Conservation (phyloP, 2,329 filamentous ascomycete genomes). For the Orbilia javanica region DNA sequence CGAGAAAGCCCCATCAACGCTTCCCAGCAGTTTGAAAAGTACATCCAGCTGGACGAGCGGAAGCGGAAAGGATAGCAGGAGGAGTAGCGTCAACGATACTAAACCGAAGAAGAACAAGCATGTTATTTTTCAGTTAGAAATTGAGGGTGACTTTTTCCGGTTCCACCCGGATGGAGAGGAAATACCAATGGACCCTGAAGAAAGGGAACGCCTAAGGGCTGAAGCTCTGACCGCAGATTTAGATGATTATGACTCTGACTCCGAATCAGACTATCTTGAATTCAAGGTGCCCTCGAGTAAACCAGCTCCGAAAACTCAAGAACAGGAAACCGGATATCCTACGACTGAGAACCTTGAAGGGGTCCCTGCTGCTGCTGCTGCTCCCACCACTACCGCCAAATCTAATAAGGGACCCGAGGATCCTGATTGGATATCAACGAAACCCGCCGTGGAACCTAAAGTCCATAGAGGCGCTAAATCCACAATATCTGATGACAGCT, state of each 20-base stretch:
- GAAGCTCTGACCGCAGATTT: conserved; percentile 25
- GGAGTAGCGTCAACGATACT: conserved; percentile 51
- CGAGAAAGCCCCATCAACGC: conserved; percentile 23
- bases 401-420: conserved; percentile 50
- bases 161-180: conserved; percentile 57
- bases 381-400: conserved; percentile 19
- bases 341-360: conserved; percentile 39
- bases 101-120: conserved; percentile 56
- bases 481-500: conserved; percentile 53
- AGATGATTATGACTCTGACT: conserved; percentile 53
- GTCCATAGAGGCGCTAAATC: conserved; percentile 49
- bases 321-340: conserved; percentile 30
- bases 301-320: conserved; percentile 9
- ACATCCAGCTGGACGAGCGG: conserved; percentile 57
- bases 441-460: conserved; percentile 32
- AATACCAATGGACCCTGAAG: conserved; percentile 54
- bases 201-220: conserved; percentile 42
- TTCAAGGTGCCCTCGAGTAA: conserved; percentile 50
- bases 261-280: conserved; percentile 54
- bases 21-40: conserved; percentile 56
- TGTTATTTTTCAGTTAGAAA: conserved; percentile 56
- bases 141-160: conserved; percentile 55
- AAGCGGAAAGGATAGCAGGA: conserved; percentile 54
- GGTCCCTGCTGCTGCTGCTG: not conserved
- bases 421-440: conserved; percentile 55